Evolutionary conservation across 208 protist species (phyloP).

Genomic region (Trypanosoma cruzi): DNA sequence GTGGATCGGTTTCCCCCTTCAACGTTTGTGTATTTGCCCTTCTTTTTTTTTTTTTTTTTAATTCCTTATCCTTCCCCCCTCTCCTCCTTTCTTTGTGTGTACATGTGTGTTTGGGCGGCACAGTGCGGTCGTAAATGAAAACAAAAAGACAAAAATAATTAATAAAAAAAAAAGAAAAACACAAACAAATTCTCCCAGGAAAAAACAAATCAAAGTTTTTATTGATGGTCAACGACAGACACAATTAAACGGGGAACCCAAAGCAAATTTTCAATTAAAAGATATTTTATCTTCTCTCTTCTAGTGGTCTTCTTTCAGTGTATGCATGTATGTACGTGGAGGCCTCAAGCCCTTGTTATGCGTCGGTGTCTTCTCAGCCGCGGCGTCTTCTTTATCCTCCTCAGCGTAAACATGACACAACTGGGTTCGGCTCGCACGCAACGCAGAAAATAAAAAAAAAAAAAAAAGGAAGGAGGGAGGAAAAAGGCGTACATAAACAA

Average conservation of each 20-base stretch:
- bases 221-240: not conserved
- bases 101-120: not conserved
- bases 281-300: not conserved
- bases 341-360: not conserved
- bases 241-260: not conserved
- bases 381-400: not conserved
- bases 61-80: not conserved
- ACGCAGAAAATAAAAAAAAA: not conserved
- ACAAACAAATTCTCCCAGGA: not conserved
- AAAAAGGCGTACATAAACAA: not conserved
- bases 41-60: conserved; percentile 16
- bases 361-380: not conserved
- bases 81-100: too few relatives aligned
- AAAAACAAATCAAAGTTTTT: not conserved
- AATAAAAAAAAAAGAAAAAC: conserved; percentile 16
- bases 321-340: not conserved
- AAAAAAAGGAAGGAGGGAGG: not conserved
- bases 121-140: not conserved
- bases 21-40: not conserved
- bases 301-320: not conserved
- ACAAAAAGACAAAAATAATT: conserved; percentile 24
- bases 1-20: not conserved
- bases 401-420: not conserved
- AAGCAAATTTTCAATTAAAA: too few relatives aligned
- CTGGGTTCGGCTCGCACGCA: not conserved